phyloP scores from a whole-genome alignment of 2,329 filamentous ascomycete species.

The Beauveria bassiana region DNA sequence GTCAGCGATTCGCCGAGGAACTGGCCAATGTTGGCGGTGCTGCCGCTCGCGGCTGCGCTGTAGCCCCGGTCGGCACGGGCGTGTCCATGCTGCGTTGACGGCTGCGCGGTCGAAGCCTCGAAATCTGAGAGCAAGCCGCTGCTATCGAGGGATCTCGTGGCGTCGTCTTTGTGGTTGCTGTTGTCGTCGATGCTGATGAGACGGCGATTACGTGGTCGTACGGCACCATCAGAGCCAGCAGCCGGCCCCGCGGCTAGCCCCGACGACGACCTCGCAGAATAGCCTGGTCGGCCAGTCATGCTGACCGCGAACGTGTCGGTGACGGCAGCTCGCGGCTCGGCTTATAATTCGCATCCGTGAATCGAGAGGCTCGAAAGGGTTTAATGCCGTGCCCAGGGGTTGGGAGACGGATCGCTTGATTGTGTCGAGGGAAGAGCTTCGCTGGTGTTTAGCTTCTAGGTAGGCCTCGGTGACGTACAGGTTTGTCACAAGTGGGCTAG shows the following conservation, averaged over 20 bases:
- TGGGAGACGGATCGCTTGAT: not conserved
- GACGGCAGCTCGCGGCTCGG: slow-evolving; percentile 20
- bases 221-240: slow-evolving; percentile 30
- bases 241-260: slow-evolving; percentile 40
- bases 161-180: slow-evolving; percentile 21
- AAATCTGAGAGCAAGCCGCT: slow-evolving; percentile 24
- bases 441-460: not conserved
- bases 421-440: slow-evolving; percentile 3
- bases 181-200: slow-evolving; percentile 25
- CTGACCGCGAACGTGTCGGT: slow-evolving; percentile 26
- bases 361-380: slow-evolving; percentile 21
- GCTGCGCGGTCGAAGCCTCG: slow-evolving; percentile 21
- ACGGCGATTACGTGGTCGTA: slow-evolving; percentile 45
- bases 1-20: slow-evolving; percentile 45
- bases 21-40: slow-evolving; percentile 29
- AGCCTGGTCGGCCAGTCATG: slow-evolving; percentile 25
- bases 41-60: slow-evolving; percentile 16
- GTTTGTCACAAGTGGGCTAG: slow-evolving; percentile 5
- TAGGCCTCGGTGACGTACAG: slow-evolving; percentile 5
- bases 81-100: not conserved
- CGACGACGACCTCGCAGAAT: slow-evolving; percentile 26
- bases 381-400: not conserved
- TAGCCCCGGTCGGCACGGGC: not conserved
- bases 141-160: slow-evolving; percentile 12
- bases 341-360: slow-evolving; percentile 24